Conservation (phyloP, 2,329 filamentous ascomycete species). For the Metarhizium robertsii region DNA sequence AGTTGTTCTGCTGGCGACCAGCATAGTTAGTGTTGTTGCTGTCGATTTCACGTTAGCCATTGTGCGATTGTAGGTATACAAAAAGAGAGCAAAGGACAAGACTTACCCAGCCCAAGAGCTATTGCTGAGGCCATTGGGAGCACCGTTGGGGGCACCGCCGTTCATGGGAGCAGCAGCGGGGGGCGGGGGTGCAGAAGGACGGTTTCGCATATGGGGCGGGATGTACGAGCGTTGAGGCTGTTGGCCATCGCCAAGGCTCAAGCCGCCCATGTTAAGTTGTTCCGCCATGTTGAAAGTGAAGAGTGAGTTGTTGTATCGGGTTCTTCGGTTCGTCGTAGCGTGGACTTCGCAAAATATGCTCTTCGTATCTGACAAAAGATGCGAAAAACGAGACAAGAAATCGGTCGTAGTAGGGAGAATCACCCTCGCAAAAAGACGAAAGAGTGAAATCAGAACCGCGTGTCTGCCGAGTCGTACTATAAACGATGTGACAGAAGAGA, state of each 20-base stretch:
- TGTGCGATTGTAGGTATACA: background rate
- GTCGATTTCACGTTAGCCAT: background rate
- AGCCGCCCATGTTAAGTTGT: constrained; percentile 72
- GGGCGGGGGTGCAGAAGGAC: constrained; percentile 17
- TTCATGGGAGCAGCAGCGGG: constrained; percentile 12
- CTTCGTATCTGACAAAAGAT: background rate
- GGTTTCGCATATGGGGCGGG: constrained; percentile 70
- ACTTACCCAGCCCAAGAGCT: constrained; percentile 47
- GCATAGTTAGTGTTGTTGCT: constrained; percentile 5
- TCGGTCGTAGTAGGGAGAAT: constrained; percentile 9
- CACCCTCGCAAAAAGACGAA: constrained; percentile 21
- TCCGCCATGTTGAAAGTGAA: constrained; percentile 58
- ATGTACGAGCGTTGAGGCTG: constrained; percentile 60
- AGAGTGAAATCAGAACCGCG: constrained; percentile 16
- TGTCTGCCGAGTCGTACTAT: constrained; percentile 11
- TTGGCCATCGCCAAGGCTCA: constrained; percentile 48
- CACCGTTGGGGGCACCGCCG: constrained; percentile 12
- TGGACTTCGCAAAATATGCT: background rate
- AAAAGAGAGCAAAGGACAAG: background rate
- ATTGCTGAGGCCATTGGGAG: constrained; percentile 28
- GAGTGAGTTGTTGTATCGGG: background rate
- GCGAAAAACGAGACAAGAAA: constrained; percentile 5
- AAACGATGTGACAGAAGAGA: constrained; percentile 18
- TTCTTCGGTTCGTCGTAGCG: background rate
- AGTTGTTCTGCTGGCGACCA: constrained; percentile 25